Evolutionary conservation across 441 rosid genomes (phyloP).

Genomic region (Erysimum cheiri): DNA sequence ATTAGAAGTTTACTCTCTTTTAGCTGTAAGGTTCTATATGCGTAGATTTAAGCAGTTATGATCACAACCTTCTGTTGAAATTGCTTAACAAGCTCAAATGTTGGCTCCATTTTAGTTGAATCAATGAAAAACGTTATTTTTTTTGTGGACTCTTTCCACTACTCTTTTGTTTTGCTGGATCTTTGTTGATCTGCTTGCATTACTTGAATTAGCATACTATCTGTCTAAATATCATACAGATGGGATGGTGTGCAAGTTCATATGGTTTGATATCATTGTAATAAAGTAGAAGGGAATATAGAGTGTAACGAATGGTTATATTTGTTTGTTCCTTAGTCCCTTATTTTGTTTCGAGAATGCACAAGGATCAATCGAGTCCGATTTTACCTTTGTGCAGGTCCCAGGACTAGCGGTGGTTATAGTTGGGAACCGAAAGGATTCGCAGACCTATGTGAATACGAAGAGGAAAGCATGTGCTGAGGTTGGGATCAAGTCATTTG

Average conservation of each 20-base stretch:
- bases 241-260: not conserved
- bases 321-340: not conserved
- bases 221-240: not conserved
- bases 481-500: constrained; percentile 85
- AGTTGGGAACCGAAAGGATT: constrained; percentile 81
- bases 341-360: not conserved
- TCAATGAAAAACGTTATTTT: constrained; percentile 1
- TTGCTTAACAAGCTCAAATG: constrained; percentile 1
- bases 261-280: constrained; percentile 15
- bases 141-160: not conserved
- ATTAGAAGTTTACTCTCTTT: not conserved
- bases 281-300: constrained; percentile 9
- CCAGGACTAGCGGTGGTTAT: constrained; percentile 92
- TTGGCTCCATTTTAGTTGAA: constrained; percentile 1
- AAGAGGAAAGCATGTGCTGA: constrained; percentile 94
- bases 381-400: constrained; percentile 52
- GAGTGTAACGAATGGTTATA: constrained; percentile 11
- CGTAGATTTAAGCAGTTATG: constrained; percentile 7
- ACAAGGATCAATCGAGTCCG: not conserved
- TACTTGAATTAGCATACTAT: not conserved
- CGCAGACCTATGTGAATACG: constrained; percentile 85
- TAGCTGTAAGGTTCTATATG: not conserved
- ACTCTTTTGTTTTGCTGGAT: constrained; percentile 16
- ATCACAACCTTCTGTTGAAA: not conserved
- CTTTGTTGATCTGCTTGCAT: not conserved